Percentiles rank a stretch among this genome's conserved stretches.
phyloP scores from a whole-genome alignment of 1,284 basidiomycete genomes.

The Cystobasidium pallidum region DNA sequence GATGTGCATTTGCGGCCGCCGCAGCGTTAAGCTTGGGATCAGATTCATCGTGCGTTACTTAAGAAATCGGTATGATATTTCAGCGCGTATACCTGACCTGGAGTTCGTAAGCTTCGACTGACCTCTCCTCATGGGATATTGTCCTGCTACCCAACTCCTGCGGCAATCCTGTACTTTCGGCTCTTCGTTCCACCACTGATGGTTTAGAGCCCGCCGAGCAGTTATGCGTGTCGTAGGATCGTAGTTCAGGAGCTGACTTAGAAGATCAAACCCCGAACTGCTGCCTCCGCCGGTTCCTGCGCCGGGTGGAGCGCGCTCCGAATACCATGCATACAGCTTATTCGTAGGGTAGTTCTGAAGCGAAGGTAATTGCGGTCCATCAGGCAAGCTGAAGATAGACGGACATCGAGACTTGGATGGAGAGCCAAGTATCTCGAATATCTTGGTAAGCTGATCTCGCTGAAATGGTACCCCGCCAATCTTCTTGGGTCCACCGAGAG shows the following conservation, averaged over 20 bases:
- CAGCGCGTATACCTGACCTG: background rate
- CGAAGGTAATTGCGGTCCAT: constrained; percentile 79
- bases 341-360: constrained; percentile 71
- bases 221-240: constrained; percentile 86
- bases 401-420: constrained; percentile 87
- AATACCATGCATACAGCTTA: constrained; percentile 75
- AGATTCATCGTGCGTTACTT: constrained; percentile 62
- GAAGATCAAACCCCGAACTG: constrained; percentile 74
- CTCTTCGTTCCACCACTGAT: constrained; percentile 64
- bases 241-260: constrained; percentile 80
- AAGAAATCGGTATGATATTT: constrained; percentile 49
- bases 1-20: constrained; percentile 31
- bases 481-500: constrained; percentile 35
- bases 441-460: constrained; percentile 88
- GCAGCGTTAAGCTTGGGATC: constrained; percentile 52
- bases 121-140: constrained; percentile 41
- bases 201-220: constrained; percentile 76
- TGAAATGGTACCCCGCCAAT: constrained; percentile 75
- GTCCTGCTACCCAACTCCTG: constrained; percentile 44
- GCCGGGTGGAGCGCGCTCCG: constrained; percentile 53
- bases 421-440: constrained; percentile 91
- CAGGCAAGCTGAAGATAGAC: constrained; percentile 80
- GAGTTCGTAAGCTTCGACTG: too few relatives aligned
- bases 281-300: constrained; percentile 39
- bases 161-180: constrained; percentile 58